Conservation (phyloP, 1,284 basidiomycete species). For the Ustilago loliicola region DNA sequence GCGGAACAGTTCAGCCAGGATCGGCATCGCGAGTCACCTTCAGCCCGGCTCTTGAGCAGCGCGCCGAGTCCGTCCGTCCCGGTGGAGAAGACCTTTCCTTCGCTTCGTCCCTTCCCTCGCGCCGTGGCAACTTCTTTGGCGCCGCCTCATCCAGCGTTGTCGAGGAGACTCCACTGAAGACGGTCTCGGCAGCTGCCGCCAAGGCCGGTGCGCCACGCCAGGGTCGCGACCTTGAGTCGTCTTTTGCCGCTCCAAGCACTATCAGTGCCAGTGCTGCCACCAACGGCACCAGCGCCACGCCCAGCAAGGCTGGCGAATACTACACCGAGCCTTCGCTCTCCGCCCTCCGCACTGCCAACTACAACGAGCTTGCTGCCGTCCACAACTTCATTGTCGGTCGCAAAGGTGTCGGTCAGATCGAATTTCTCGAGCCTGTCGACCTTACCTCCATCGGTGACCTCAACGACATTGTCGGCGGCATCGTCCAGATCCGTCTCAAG, state of each 20-base stretch:
- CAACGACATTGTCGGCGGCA: constrained; percentile 84
- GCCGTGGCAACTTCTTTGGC: constrained; percentile 47
- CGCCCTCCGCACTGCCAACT: constrained; percentile 58
- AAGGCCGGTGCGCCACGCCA: constrained; percentile 46
- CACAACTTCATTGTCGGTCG: constrained; percentile 86
- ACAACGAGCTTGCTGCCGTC: constrained; percentile 77
- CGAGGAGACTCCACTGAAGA: constrained; percentile 53
- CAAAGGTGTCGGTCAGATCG: constrained; percentile 88
- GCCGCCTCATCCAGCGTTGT: constrained; percentile 32
- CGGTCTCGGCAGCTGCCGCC: constrained; percentile 45
- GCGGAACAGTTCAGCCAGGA: constrained; percentile 47
- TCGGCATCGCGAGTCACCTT: constrained; percentile 56
- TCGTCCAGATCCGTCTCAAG: constrained; percentile 90
- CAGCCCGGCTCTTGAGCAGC: constrained; percentile 62
- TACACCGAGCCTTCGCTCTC: constrained; percentile 60
- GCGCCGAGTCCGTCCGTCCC: constrained; percentile 49
- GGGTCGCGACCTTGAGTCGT: constrained; percentile 51
- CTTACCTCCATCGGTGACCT: constrained; percentile 87
- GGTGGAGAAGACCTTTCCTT: constrained; percentile 57
- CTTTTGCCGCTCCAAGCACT: constrained; percentile 38
- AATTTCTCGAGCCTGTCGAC: constrained; percentile 88
- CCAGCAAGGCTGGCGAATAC: constrained; percentile 60
- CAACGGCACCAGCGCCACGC: constrained; percentile 28
- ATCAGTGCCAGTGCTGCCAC: constrained; percentile 15
- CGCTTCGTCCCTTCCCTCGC: constrained; percentile 54